Base-by-base conservation (phyloP, 2,329 filamentous ascomycete species). In the Pseudocercospora macadamiae region DNA sequence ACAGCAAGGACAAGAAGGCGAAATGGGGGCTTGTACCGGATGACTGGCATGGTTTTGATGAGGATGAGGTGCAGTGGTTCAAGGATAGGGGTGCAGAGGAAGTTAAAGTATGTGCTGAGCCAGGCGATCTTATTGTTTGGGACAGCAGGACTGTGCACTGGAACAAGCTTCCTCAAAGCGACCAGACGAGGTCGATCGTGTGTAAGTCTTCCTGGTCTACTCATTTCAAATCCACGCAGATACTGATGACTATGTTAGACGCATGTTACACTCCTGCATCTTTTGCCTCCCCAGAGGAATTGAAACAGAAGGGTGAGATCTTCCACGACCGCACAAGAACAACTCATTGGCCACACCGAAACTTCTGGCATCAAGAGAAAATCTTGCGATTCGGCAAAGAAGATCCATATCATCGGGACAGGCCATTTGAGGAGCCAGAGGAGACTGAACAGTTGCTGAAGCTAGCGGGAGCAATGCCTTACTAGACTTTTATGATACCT, bases 111-210 rank as follows among this genome's bases (percentile, higher is more conserved):
- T 59, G 55, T 16, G 61, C 51, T 16, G 59, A 54, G 7, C 59
- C 65, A 14, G 65, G 65, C 16, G 63, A 66, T 37, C 49, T 65
- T n/a, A 63, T 67, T 16, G 47, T 67, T 4, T 67, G 65, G 65
- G 61, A 67, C 47, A 59, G 74, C 2, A 70, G 80, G 2, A 78
- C 76, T 0, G 75, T 81, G 51, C 80, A 82, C 66, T 81, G 76
- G 57, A 72, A 58, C 30, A 59, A 55, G 16, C 45, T 61, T 3
- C 62, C 59, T 3, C 28, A 57, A 21, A 53, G 51, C 14, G 55
- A 61, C 21, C 57, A 65, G 37, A 64, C 52, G 3, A 54, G 62
- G 21, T 57, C 54, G 23, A 60, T 64, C 14, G 53, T 61, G 23
- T 64, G 62, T 64, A 52, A 48, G 61, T 64, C 2, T n/a, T n/a